Evolutionary conservation across 352 stramenopile species (phyloP), one percentile per base, ranked within the genome.

Genomic region (Globisporangium cylindrosporum): DNA sequence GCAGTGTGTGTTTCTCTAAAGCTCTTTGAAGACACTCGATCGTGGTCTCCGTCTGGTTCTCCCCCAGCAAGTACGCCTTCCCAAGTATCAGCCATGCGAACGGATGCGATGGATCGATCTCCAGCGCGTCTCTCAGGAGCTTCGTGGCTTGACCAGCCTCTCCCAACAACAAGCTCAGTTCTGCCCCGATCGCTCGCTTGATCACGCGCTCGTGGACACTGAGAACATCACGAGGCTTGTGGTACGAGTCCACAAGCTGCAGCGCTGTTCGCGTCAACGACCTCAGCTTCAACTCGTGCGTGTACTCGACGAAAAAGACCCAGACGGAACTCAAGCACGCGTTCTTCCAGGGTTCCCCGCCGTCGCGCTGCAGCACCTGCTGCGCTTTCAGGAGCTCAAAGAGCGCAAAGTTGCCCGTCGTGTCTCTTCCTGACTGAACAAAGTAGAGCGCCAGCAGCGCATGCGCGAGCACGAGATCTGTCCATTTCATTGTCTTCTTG

Each of bases 311-410:
- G 43, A 94, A 59, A 8, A 78, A 69, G 71, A 93, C 73, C 84
- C 88, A 95, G 15, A 91, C 79, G 0, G 84, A 69, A 46, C 75
- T 78, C 22, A 84, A 34, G 51, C 78, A 81, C 4, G 66, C 70
- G 27, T 49, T 56, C n/a, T 74, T 53, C 60, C 61, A 68, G 20
- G n/a, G 38, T 22, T 71, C 68, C 18, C 32, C 56, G 14, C 66
- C 64, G 48, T 63, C 61, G 22, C 12, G 67, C 58, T 73, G 66
- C 15, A 88, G 66, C n/a, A 74, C 58, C 43, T 82, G 67, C 41
- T 86, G 78, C 3, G 88, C 82, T 51, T 82, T 79, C 14, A 92
- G 69, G 38, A 94, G 68, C 71, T 95, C 86, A 53, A 92, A 82
- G 14, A 86, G 72, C 22, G 76, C 66, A 27, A 93, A 67, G 61